Evolutionary conservation across 2,329 filamentous ascomycete genomes (phyloP).

Genomic region (Dothistroma pini): DNA sequence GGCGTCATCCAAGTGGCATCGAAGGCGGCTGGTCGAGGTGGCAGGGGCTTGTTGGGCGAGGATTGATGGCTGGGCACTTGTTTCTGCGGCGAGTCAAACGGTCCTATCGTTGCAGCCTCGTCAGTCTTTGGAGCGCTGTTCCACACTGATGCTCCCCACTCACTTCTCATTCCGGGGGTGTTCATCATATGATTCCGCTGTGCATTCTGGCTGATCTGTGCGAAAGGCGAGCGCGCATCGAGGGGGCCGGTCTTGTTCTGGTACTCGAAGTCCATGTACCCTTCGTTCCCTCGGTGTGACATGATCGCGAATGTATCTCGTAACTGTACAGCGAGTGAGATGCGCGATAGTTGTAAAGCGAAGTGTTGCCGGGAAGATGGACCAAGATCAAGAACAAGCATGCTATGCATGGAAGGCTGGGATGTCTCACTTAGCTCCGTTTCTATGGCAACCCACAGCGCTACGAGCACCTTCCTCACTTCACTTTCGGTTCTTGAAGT

Average conservation of each 20-base stretch:
- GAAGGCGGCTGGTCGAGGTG: constrained; percentile 35
- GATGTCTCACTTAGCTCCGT: neutral
- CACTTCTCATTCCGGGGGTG: constrained; percentile 6
- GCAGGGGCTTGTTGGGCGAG: constrained; percentile 38
- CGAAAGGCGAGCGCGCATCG: constrained; percentile 48
- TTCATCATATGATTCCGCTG: constrained; percentile 22
- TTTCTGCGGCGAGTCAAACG: constrained; percentile 49
- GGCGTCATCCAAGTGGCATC: constrained; percentile 38
- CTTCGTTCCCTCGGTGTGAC: constrained; percentile 40
- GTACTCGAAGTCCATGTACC: constrained; percentile 55
- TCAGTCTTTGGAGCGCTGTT: constrained; percentile 6
- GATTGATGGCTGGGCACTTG: constrained; percentile 41
- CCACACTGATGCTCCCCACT: constrained; percentile 15
- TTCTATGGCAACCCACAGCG: neutral
- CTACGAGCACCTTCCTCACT: neutral
- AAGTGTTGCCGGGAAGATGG: neutral
- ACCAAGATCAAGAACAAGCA: neutral
- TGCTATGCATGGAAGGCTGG: neutral
- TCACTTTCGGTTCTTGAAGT: neutral
- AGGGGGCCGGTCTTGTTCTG: constrained; percentile 46
- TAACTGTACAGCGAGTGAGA: neutral
- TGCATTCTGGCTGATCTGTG: constrained; percentile 36
- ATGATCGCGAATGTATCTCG: constrained; percentile 16
- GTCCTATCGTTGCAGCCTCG: constrained; percentile 21
- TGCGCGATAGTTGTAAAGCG: neutral